A percentile compares a stretch with the other conserved stretches of the same genome.
phyloP scores from a whole-genome alignment of 176 grass and related monocot species.

The Otatea glauca region DNA sequence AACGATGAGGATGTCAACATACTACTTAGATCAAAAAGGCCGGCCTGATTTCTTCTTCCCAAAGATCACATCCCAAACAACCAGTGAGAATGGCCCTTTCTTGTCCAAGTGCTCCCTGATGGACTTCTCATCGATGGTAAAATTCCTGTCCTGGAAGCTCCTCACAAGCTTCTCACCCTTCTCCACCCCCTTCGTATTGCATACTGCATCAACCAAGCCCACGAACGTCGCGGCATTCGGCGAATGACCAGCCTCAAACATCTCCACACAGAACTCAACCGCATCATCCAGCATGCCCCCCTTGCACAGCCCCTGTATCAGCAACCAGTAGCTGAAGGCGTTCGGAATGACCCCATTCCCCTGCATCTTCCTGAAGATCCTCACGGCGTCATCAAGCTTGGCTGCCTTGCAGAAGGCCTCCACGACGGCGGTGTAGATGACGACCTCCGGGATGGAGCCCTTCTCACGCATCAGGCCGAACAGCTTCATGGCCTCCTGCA shows the following conservation, averaged over 20 bases:
- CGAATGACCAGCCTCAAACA: slow-evolving; percentile 78
- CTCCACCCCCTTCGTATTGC: slow-evolving; percentile 65
- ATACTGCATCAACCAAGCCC: slow-evolving; percentile 67
- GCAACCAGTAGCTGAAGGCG: slow-evolving; percentile 71
- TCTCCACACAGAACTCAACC: slow-evolving; percentile 65
- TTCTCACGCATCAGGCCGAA: slow-evolving; percentile 93
- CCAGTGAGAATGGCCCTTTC: slow-evolving; percentile 80
- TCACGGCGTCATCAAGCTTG: slow-evolving; percentile 73
- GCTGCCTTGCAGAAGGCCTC: slow-evolving; percentile 81
- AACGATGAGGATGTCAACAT: slow-evolving; percentile 41
- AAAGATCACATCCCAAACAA: slow-evolving; percentile 84
- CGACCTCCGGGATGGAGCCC: slow-evolving; percentile 88
- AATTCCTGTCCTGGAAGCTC: slow-evolving; percentile 77
- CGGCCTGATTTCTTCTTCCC: slow-evolving; percentile 60
- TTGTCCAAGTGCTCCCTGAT: slow-evolving; percentile 93
- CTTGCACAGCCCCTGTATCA: slow-evolving; percentile 73
- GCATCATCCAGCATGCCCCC: slow-evolving; percentile 64
- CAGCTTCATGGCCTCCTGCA: slow-evolving; percentile 94
- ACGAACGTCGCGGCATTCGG: slow-evolving; percentile 69
- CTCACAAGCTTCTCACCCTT: slow-evolving; percentile 66
- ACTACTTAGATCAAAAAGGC: slow-evolving; percentile 59
- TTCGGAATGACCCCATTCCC: slow-evolving; percentile 83
- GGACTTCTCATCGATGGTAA: slow-evolving; percentile 79
- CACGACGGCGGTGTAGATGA: slow-evolving; percentile 88
- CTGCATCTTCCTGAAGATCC: slow-evolving; percentile 92